Evolutionary conservation across 257 asterid species (phyloP).

Genomic region (Forsythia viridissima): DNA sequence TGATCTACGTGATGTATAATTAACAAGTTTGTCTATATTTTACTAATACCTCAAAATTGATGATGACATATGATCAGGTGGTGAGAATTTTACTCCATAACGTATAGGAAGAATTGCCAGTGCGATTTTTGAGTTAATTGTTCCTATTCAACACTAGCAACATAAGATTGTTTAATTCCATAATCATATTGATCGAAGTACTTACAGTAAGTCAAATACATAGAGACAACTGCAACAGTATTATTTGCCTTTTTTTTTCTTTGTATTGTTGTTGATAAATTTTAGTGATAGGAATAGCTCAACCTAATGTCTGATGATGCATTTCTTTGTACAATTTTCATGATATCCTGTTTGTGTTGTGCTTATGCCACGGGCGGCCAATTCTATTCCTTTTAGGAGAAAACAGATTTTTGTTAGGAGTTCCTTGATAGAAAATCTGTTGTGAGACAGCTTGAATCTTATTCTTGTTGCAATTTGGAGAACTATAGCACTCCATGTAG

Average conservation of each 20-base stretch:
- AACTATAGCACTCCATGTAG: not conserved
- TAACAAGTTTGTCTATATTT: not conserved
- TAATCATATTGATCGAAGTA: too few species aligned
- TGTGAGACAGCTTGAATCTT: not conserved
- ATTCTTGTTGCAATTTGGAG: not conserved
- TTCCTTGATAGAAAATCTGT: not conserved
- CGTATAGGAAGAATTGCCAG: not conserved
- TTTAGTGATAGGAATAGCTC: too few species aligned
- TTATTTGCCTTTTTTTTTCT: too few species aligned
- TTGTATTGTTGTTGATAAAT: too few species aligned
- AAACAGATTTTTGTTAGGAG: too few species aligned
- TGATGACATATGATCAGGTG: not conserved
- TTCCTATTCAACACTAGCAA: too few species aligned
- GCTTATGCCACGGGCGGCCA: not conserved
- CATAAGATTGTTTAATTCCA: too few species aligned
- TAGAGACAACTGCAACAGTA: too few species aligned
- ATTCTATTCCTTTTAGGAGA: not conserved
- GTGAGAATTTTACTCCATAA: not conserved
- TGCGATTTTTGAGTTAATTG: too few species aligned
- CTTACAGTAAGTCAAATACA: too few species aligned
- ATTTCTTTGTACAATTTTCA: not conserved
- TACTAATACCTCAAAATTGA: not conserved
- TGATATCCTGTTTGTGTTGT: constrained; percentile 1
- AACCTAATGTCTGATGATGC: not conserved
- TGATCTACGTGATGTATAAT: not conserved